Conservation (phyloP, 2,329 filamentous ascomycete genomes). For the Tolypocladium endophyticum region DNA sequence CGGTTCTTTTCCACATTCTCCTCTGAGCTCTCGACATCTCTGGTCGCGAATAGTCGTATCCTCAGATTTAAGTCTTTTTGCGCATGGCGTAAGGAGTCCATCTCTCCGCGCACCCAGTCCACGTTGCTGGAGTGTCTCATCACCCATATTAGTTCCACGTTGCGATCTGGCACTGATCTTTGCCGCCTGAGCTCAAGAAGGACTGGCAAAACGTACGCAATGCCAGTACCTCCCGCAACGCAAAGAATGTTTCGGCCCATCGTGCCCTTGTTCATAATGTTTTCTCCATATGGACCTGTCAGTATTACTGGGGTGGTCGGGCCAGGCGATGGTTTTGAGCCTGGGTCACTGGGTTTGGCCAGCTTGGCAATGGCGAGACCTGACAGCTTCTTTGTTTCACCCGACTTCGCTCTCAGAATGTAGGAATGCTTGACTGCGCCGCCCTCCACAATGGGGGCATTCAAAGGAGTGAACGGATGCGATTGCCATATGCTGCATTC, state of each 20-base stretch:
- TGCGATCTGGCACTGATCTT: slow-evolving; percentile 35
- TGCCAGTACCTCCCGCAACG: slow-evolving; percentile 28
- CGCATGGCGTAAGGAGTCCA: slow-evolving; percentile 33
- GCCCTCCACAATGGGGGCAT: slow-evolving; percentile 31
- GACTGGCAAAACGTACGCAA: slow-evolving; percentile 27
- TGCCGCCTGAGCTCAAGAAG: slow-evolving; percentile 20
- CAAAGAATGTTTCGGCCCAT: slow-evolving; percentile 28
- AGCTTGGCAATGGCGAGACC: slow-evolving; percentile 29
- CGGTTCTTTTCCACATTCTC: slow-evolving; percentile 6
- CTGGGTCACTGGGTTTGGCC: slow-evolving; percentile 7
- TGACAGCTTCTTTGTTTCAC: slow-evolving; percentile 48
- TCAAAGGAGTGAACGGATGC: slow-evolving; percentile 59
- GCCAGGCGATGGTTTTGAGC: slow-evolving; percentile 5
- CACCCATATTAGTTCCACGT: slow-evolving; percentile 55
- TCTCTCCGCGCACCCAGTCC: slow-evolving; percentile 47
- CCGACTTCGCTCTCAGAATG: slow-evolving; percentile 45
- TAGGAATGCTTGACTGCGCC: slow-evolving; percentile 40
- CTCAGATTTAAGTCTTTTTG: slow-evolving; percentile 30
- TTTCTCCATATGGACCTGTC: slow-evolving; percentile 52
- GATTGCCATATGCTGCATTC: slow-evolving; percentile 60
- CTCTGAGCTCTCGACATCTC: slow-evolving; percentile 22
- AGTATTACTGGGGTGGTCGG: slow-evolving; percentile 45
- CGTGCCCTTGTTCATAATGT: slow-evolving; percentile 30
- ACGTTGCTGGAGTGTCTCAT: slow-evolving; percentile 43
- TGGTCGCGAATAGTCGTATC: slow-evolving; percentile 49